Evolutionary conservation across 257 asterid genomes (phyloP).

Genomic region (Osmanthus fragrans): DNA sequence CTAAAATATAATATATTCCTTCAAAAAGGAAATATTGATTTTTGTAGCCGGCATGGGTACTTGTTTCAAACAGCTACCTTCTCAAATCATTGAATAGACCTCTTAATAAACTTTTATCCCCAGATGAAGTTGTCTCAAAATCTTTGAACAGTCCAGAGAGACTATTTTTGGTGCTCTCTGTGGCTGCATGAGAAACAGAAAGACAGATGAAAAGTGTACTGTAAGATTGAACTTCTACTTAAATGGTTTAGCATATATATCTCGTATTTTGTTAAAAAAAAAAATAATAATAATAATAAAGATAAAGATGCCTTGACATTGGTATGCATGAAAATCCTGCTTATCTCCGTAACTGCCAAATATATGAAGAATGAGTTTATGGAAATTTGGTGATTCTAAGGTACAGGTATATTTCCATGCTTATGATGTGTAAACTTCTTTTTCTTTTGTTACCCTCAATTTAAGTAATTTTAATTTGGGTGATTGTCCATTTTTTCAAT

Average conservation of each 20-base stretch:
- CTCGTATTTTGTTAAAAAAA: neutral
- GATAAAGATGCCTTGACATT: neutral
- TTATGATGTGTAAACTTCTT: slow-evolving; percentile 4
- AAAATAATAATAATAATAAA: neutral
- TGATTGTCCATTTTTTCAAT: neutral
- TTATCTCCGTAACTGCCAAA: neutral
- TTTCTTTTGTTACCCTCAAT: neutral
- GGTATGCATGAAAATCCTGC: neutral
- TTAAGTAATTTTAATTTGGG: neutral
- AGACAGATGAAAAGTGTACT: neutral
- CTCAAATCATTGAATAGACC: neutral
- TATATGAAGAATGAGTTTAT: neutral
- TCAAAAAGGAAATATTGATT: neutral
- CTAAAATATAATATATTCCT: neutral
- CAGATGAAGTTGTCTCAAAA: neutral
- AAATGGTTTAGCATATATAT: neutral
- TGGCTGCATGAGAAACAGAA: neutral
- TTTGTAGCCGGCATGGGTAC: neutral
- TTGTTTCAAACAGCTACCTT: neutral
- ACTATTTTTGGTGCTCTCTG: neutral
- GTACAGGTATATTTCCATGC: neutral
- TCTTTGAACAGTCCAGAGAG: neutral
- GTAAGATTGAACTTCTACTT: neutral
- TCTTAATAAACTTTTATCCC: neutral
- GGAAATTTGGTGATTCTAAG: neutral